A percentile compares a stretch with the other conserved stretches of the same genome.
Evolutionary conservation across 2,329 filamentous ascomycete species (phyloP).

Genomic region (Chrysosporium keratinophilum): DNA sequence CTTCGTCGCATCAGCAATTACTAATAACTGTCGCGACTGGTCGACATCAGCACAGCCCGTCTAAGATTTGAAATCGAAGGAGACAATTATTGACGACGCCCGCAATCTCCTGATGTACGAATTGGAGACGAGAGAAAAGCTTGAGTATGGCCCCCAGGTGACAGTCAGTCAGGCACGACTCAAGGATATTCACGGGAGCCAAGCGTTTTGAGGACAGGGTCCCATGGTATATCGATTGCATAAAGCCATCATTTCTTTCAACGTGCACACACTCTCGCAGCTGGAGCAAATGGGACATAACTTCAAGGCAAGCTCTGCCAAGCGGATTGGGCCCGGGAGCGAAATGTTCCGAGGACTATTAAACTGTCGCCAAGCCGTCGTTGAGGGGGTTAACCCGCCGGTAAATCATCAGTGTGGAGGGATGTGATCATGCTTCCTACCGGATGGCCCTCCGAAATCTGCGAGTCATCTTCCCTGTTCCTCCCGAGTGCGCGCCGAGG

Average conservation of each 20-base stretch:
- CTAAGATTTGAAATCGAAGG: neutral
- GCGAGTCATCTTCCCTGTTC: constrained; percentile 8
- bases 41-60: no score
- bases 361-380: constrained; percentile 2
- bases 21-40: neutral
- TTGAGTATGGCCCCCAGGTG: constrained; percentile 8
- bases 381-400: neutral
- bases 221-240: neutral
- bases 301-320: constrained; percentile 8
- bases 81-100: no score
- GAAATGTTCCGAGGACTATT: constrained; percentile 6
- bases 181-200: constrained; percentile 10
- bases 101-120: no score
- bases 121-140: neutral
- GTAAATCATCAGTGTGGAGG: neutral
- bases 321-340: neutral
- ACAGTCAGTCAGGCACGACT: constrained; percentile 7
- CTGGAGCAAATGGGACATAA: neutral
- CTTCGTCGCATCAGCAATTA: neutral
- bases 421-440: constrained; percentile 7
- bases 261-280: neutral
- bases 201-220: neutral
- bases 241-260: neutral
- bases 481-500: neutral
- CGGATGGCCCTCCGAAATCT: constrained; percentile 7